Percentiles rank a stretch among this genome's conserved stretches.
These are phyloP conservation scores for Starmerella potacharoeniae DNA, from an alignment of 805 yeast genomes.

Conservation along the genomic window DNA sequence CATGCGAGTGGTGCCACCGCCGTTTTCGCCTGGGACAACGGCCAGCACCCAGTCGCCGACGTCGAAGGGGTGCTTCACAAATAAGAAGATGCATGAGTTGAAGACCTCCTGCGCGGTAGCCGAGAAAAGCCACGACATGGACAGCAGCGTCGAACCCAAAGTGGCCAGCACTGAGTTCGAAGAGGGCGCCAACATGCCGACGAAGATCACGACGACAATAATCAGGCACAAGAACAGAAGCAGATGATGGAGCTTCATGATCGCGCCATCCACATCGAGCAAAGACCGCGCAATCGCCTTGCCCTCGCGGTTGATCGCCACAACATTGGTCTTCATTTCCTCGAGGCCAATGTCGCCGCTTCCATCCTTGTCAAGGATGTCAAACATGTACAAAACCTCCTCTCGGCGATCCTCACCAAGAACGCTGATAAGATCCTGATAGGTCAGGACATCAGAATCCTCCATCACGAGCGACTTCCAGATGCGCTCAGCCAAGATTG, in stretches of 20 bases:
- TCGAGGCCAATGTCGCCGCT: slow-evolving; percentile 30
- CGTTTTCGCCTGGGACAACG: slow-evolving; percentile 11
- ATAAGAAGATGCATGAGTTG: slow-evolving; percentile 31
- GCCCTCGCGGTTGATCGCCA: slow-evolving; percentile 29
- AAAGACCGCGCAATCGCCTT: slow-evolving; percentile 30
- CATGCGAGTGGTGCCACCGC: slow-evolving; percentile 23
- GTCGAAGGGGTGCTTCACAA: slow-evolving; percentile 35
- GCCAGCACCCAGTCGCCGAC: slow-evolving; percentile 33
- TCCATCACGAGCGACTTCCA: slow-evolving; percentile 35
- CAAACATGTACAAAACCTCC: slow-evolving; percentile 28
- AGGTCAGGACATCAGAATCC: slow-evolving; percentile 26
- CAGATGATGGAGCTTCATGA: slow-evolving; percentile 31
- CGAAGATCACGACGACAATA: slow-evolving; percentile 31
- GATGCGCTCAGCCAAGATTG: slow-evolving; percentile 30
- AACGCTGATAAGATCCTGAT: slow-evolving; percentile 29
- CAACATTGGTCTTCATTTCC: slow-evolving; percentile 28
- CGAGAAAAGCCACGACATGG: slow-evolving; percentile 32
- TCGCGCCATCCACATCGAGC: slow-evolving; percentile 33
- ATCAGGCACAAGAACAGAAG: slow-evolving; percentile 27
- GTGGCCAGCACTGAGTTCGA: slow-evolving; percentile 33
- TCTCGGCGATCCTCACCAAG: slow-evolving; percentile 26
- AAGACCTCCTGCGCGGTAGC: slow-evolving; percentile 32
- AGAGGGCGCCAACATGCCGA: slow-evolving; percentile 34
- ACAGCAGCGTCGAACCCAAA: slow-evolving; percentile 31
- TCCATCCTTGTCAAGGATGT: slow-evolving; percentile 29